These are phyloP conservation scores for Solanum ossicruentum DNA, from an alignment of 257 asterid species.

Conservation along the genomic window DNA sequence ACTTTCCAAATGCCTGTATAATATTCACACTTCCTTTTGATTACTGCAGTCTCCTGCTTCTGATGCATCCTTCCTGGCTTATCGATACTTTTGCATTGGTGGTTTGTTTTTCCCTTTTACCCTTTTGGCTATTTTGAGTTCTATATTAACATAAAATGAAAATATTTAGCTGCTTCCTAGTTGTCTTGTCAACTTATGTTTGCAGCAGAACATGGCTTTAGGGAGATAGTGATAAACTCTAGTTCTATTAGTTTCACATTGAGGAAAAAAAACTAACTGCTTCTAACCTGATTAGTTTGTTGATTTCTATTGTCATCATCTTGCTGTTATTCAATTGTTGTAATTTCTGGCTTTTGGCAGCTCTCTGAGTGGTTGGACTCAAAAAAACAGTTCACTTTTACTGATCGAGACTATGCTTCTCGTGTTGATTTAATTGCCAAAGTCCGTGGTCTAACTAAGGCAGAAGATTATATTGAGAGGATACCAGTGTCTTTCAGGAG, in stretches of 20 bases:
- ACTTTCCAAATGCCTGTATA: neutral
- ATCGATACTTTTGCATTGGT: neutral
- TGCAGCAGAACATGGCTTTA: neutral
- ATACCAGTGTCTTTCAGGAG: constrained; percentile 51
- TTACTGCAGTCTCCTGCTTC: neutral
- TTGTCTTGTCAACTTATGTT: neutral
- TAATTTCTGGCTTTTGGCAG: constrained; percentile 26
- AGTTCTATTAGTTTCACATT: neutral
- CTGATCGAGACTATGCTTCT: constrained; percentile 34
- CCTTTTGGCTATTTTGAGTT: neutral
- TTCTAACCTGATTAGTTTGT: neutral
- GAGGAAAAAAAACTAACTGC: neutral
- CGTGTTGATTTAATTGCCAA: constrained; percentile 63
- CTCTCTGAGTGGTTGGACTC: constrained; percentile 65
- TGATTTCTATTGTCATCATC: neutral
- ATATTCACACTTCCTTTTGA: neutral
- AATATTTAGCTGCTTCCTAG: neutral
- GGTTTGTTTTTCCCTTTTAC: neutral
- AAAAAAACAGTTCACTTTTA: constrained; percentile 24
- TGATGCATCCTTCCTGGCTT: neutral
- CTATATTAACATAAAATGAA: neutral
- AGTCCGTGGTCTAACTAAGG: constrained; percentile 40
- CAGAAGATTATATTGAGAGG: constrained; percentile 36
- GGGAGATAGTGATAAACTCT: neutral
- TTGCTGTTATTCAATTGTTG: neutral